Conservation (phyloP, 2,329 filamentous ascomycete genomes). For the Pseudopyricularia cyperi region DNA sequence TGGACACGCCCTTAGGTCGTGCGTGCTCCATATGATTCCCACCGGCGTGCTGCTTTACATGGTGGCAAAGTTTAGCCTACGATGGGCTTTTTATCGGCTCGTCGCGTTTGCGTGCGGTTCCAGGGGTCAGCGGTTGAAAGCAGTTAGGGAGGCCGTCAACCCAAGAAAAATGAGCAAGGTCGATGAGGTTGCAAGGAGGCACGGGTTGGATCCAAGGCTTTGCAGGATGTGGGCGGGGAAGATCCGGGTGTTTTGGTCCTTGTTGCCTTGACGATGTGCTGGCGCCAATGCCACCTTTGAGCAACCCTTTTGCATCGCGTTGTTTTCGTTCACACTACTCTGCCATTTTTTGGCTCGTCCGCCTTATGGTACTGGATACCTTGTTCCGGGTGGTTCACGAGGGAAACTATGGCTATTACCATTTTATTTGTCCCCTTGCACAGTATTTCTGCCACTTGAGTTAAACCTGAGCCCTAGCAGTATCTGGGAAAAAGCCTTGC, state of each 20-base stretch:
- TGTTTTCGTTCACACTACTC: too few species aligned
- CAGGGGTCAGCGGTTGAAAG: constrained; percentile 5
- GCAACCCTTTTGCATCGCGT: too few species aligned
- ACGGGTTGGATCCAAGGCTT: constrained; percentile 8
- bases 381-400: too few species aligned
- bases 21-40: constrained; percentile 13
- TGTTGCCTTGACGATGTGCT: too few species aligned
- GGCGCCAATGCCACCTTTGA: too few species aligned
- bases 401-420: too few species aligned
- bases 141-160: constrained; percentile 29
- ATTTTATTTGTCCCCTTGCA: too few species aligned
- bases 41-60: constrained; percentile 24
- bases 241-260: too few species aligned
- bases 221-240: neutral
- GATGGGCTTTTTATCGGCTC: constrained; percentile 25
- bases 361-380: too few species aligned
- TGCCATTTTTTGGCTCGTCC: too few species aligned
- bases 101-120: constrained; percentile 18
- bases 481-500: neutral
- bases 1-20: constrained; percentile 17
- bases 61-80: constrained; percentile 26
- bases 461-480: too few species aligned
- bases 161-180: constrained; percentile 23
- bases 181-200: constrained; percentile 20
- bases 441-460: too few species aligned